Evolutionary conservation across 179 eudicot genomes (phyloP).

Genomic region (Silene coronaria): DNA sequence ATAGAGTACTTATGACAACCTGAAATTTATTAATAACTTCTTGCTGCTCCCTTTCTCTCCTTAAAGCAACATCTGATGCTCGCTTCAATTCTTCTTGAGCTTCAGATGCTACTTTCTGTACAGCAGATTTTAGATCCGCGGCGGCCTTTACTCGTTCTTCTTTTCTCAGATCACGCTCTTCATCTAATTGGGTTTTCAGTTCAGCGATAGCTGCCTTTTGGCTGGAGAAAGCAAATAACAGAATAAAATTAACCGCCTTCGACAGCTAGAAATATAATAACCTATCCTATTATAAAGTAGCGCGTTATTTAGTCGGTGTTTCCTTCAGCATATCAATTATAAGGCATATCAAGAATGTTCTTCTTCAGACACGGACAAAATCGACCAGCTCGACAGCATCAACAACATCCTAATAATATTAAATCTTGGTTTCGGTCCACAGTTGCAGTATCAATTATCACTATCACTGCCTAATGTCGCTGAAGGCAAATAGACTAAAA

Average conservation of each 20-base stretch:
- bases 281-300: background rate
- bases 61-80: slow-evolving; percentile 50
- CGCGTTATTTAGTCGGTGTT: background rate
- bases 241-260: slow-evolving; percentile 5
- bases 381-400: background rate
- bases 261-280: background rate
- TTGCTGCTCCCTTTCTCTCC: slow-evolving; percentile 78
- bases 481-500: background rate
- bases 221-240: slow-evolving; percentile 40
- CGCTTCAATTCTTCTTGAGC: slow-evolving; percentile 81
- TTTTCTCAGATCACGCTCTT: slow-evolving; percentile 90
- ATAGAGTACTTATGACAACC: slow-evolving; percentile 35
- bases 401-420: background rate
- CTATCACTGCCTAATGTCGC: background rate
- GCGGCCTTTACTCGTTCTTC: slow-evolving; percentile 82
- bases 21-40: slow-evolving; percentile 87
- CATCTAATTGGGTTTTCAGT: slow-evolving; percentile 62
- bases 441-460: no score
- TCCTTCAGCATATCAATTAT: background rate
- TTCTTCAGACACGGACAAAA: background rate
- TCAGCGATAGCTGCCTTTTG: slow-evolving; percentile 77
- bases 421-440: background rate
- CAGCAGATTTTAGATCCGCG: slow-evolving; percentile 52
- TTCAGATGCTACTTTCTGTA: slow-evolving; percentile 72
- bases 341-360: background rate